Percentiles rank a stretch among this genome's conserved stretches.
Evolutionary conservation across 1,284 basidiomycete species (phyloP).

Genomic region (Meira nashicola): DNA sequence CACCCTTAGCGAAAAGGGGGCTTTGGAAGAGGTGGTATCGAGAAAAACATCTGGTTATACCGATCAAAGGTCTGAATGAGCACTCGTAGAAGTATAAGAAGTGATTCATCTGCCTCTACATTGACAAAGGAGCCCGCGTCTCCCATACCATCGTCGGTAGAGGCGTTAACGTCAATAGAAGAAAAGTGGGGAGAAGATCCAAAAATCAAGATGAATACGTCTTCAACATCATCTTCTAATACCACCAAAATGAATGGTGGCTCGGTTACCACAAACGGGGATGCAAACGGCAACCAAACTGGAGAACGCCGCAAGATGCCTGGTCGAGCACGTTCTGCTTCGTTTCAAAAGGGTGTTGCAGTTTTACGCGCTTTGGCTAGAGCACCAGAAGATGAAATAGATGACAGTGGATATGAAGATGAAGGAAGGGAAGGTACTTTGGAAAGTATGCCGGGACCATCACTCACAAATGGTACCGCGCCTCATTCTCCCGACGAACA

Average conservation of each 20-base stretch:
- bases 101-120: constrained; percentile 1
- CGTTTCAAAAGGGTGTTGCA: constrained; percentile 45
- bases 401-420: constrained; percentile 12
- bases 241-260: neutral
- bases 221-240: neutral
- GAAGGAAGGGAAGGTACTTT: constrained; percentile 9
- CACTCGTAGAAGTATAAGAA: neutral
- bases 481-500: neutral
- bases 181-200: no score
- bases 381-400: constrained; percentile 21
- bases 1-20: no score
- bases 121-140: neutral
- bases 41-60: no score
- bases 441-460: constrained; percentile 1
- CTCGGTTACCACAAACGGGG: neutral
- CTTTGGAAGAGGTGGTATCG: no score
- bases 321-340: constrained; percentile 31
- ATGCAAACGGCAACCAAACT: neutral
- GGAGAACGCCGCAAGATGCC: no score
- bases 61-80: no score
- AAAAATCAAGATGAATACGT: no score
- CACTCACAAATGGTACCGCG: neutral
- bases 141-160: neutral
- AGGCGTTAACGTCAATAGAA: neutral
- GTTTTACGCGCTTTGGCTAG: constrained; percentile 44